Percentiles rank a stretch among this genome's conserved stretches.
These are phyloP conservation scores for Delonix regia DNA, from an alignment of 306 rosid genomes.

Conservation along the genomic window DNA sequence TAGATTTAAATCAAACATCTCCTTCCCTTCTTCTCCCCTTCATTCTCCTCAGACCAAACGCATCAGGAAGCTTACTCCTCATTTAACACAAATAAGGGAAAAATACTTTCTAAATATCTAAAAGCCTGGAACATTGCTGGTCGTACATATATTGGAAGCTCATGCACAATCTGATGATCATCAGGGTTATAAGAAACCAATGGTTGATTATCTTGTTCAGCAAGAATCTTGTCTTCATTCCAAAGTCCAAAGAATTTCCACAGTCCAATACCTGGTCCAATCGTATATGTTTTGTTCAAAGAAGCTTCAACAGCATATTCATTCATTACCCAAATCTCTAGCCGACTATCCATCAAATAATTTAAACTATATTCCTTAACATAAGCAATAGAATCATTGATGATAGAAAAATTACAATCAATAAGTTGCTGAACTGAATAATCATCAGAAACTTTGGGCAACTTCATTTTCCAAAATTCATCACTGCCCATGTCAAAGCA, in stretches of 20 bases:
- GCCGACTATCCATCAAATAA: too few species aligned
- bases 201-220: not conserved
- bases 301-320: not conserved
- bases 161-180: not conserved
- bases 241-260: not conserved
- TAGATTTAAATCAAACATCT: not conserved
- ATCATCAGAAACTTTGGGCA: too few species aligned
- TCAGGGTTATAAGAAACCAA: not conserved
- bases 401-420: not conserved
- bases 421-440: too few species aligned
- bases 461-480: not conserved
- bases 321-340: not conserved
- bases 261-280: not conserved
- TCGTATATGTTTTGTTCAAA: not conserved
- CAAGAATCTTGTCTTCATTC: not conserved
- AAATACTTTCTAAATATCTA: constrained; percentile 2
- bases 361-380: not conserved
- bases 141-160: not conserved
- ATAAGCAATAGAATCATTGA: not conserved
- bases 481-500: constrained; percentile 10
- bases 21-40: not conserved
- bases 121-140: not conserved
- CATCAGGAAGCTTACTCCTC: not conserved
- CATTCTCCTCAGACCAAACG: not conserved
- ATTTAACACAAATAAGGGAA: not conserved